Evolutionary conservation across 2,329 filamentous ascomycete genomes (phyloP).

Genomic region (Cadophora malorum): DNA sequence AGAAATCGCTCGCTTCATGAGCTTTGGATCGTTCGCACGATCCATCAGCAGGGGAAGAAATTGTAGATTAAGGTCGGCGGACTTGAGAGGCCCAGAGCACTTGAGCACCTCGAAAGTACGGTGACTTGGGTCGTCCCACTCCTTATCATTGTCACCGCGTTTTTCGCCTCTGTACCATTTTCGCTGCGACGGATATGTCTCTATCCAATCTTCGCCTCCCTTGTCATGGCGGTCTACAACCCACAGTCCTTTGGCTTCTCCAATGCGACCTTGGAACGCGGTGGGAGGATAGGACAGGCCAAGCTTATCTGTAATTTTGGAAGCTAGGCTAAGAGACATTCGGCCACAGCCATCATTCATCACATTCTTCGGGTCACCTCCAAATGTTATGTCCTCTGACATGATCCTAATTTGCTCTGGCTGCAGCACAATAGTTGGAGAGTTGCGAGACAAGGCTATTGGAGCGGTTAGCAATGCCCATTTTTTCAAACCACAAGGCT

Average conservation of each 20-base stretch:
- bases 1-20: constrained; percentile 57
- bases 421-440: constrained; percentile 50
- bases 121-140: constrained; percentile 51
- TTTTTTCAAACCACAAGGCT: no score
- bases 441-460: constrained; percentile 55
- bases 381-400: constrained; percentile 23
- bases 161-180: constrained; percentile 65
- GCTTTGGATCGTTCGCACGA: constrained; percentile 53
- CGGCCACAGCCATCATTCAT: constrained; percentile 73
- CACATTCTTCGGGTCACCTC: constrained; percentile 61
- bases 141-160: constrained; percentile 44
- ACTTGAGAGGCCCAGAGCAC: constrained; percentile 52
- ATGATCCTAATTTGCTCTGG: constrained; percentile 51
- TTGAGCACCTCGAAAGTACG: constrained; percentile 70
- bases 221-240: constrained; percentile 60
- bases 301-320: constrained; percentile 56
- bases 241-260: constrained; percentile 80
- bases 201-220: constrained; percentile 64
- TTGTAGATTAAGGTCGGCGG: constrained; percentile 68
- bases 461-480: neutral
- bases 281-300: constrained; percentile 62
- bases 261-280: constrained; percentile 73
- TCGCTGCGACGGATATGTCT: constrained; percentile 68
- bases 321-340: constrained; percentile 67
- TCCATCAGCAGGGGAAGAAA: constrained; percentile 73